Conservation (phyloP, 176 grass and related monocot genomes). For the Microstegium vimineum region DNA sequence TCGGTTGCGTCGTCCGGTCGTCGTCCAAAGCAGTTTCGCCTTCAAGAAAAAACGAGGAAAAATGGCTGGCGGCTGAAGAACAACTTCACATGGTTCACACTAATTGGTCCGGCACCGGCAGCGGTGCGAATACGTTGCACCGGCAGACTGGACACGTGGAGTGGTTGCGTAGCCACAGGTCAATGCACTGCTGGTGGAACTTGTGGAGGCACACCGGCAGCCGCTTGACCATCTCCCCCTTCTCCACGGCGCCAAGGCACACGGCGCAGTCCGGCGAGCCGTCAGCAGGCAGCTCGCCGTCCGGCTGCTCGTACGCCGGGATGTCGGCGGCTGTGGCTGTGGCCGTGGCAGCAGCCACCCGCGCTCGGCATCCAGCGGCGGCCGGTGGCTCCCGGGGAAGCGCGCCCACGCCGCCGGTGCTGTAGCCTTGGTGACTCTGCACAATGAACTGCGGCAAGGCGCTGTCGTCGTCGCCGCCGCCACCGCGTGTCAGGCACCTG, state of each 20-base stretch:
- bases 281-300: not conserved
- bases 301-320: conserved; percentile 27
- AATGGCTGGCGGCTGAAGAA: too few species aligned
- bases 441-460: not conserved
- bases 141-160: not conserved
- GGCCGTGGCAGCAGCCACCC: not conserved
- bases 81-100: too few species aligned
- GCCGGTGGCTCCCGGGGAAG: conserved; percentile 1
- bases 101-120: too few species aligned
- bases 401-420: not conserved
- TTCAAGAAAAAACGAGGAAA: too few species aligned
- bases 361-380: not conserved
- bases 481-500: not conserved
- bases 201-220: conserved; percentile 37
- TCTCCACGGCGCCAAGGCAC: conserved; percentile 32
- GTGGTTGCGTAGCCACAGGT: not conserved
- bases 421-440: too few species aligned
- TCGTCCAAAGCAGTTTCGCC: too few species aligned
- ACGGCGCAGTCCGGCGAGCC: conserved; percentile 22
- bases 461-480: not conserved
- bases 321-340: not conserved
- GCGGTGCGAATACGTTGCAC: not conserved
- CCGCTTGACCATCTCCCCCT: conserved; percentile 18
- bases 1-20: too few species aligned
- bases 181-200: conserved; percentile 24